Percentiles rank a stretch among this genome's conserved stretches.
Conservation (phyloP, 2,329 filamentous ascomycete genomes). For the Daldinia sp. region DNA sequence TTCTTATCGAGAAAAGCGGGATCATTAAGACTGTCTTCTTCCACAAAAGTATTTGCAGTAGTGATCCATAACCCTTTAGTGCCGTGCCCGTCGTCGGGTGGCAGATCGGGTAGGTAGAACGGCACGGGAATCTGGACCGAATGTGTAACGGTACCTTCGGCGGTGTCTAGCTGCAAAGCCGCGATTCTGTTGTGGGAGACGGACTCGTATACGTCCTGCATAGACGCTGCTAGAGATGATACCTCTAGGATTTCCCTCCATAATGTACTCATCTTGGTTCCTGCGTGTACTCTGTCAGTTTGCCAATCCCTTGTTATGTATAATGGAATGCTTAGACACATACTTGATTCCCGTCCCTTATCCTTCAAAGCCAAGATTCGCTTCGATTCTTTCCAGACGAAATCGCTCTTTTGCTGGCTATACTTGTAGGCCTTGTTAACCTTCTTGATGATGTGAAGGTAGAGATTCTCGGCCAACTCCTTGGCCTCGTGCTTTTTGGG, state of each 20-base stretch:
- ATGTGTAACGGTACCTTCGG: slow-evolving; percentile 64
- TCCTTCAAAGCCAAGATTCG: slow-evolving; percentile 83
- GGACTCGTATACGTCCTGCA: slow-evolving; percentile 81
- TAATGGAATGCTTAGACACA: slow-evolving; percentile 38
- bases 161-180: slow-evolving; percentile 76
- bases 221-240: slow-evolving; percentile 82
- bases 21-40: slow-evolving; percentile 73
- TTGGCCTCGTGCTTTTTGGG: slow-evolving; percentile 81
- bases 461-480: slow-evolving; percentile 76
- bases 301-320: slow-evolving; percentile 8
- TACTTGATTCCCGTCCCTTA: slow-evolving; percentile 71
- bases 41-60: slow-evolving; percentile 78
- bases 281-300: slow-evolving; percentile 46
- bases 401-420: slow-evolving; percentile 87
- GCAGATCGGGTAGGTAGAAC: slow-evolving; percentile 76
- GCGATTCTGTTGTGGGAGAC: slow-evolving; percentile 88
- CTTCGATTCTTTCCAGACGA: slow-evolving; percentile 91
- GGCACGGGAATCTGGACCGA: slow-evolving; percentile 72
- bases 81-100: slow-evolving; percentile 71
- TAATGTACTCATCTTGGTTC: slow-evolving; percentile 67
- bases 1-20: slow-evolving; percentile 80
- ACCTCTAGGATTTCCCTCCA: slow-evolving; percentile 76
- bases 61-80: slow-evolving; percentile 85
- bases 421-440: slow-evolving; percentile 92
- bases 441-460: slow-evolving; percentile 89